Evolutionary conservation across 2,329 filamentous ascomycete species (phyloP), one percentile per base, ranked within the genome.

Genomic region (Aspergillus jensenii): DNA sequence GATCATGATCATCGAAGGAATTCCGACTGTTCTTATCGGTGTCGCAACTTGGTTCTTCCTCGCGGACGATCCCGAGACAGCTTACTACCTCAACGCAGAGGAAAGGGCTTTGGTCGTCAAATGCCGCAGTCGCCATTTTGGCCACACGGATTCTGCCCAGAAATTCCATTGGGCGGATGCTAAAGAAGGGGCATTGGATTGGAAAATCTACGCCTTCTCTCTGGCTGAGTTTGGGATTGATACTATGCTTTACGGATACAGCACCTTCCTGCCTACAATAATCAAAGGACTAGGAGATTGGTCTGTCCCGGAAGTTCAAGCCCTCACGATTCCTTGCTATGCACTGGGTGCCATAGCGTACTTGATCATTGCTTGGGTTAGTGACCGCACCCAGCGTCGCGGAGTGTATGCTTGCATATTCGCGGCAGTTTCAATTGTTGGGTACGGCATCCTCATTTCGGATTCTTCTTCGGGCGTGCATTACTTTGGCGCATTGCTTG

Each of bases 251-350:
- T 93, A 93, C 67, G 88, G 89, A 4, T 92, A 87, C 72, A 88
- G 86, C 50, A 91, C 88, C 0, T 93, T 93, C 68, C 75, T 93
- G 45, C 90, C 90, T 0, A 91, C 89, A 4, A 93, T 93, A 63
- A 91, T 93, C 71, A 79, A 84, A 43, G 86, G 82, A 4, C 83
- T 93, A 52, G 87, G 88, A 3, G 70, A 68, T 3, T 90, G 88
- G 79, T 80, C 84, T 0, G 78, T 79, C 0, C 83, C 88, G 0
- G 80, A 90, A 67, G 84, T 90, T 6, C 90, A 93, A 71, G 84
- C 90, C 33, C 81, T 93, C 35, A 93, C 90, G 0, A 89, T 93
- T 47, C 90, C 90, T 0, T 91, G 88, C 72, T 93, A 93, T 70
- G 84, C 85, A 5, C 71, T 91, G 4, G 90, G 90, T 4, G 89